Evolutionary conservation across 441 rosid species (phyloP).

Genomic region (Rhodomyrtus psidioides): DNA sequence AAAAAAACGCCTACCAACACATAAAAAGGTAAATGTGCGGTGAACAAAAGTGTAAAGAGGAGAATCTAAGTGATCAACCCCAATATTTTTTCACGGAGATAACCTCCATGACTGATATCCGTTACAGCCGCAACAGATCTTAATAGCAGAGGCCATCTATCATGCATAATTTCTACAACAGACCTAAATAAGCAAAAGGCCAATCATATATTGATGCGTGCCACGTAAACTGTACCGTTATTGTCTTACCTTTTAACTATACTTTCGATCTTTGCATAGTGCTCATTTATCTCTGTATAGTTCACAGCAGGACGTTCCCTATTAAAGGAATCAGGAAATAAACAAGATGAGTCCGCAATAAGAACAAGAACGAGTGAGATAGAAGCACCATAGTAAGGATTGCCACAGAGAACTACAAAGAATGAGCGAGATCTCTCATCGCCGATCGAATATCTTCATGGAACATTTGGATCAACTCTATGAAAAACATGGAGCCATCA

Average conservation of each 20-base stretch:
- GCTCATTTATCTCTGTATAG: not conserved
- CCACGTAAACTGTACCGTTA: not conserved
- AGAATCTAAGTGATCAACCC: not conserved
- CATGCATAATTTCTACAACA: not conserved
- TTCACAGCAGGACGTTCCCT: not conserved
- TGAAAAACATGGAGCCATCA: not conserved
- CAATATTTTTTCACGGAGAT: not conserved
- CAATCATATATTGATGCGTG: not conserved
- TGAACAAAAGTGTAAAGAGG: not conserved
- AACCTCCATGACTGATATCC: not conserved
- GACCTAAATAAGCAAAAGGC: not conserved
- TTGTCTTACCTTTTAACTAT: not conserved
- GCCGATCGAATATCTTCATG: not conserved
- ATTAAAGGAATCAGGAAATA: not conserved
- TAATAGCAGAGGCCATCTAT: not conserved
- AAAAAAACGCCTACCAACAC: not conserved
- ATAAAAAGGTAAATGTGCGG: not conserved
- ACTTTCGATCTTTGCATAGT: not conserved
- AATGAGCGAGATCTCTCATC: not conserved
- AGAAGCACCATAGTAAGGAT: not conserved
- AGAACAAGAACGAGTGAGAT: not conserved
- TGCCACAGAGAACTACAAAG: not conserved
- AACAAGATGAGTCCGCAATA: not conserved
- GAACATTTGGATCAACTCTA: not conserved
- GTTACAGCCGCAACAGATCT: not conserved